These are phyloP conservation scores for Sindora glabra DNA, from an alignment of 306 rosid species.

Conservation along the genomic window DNA sequence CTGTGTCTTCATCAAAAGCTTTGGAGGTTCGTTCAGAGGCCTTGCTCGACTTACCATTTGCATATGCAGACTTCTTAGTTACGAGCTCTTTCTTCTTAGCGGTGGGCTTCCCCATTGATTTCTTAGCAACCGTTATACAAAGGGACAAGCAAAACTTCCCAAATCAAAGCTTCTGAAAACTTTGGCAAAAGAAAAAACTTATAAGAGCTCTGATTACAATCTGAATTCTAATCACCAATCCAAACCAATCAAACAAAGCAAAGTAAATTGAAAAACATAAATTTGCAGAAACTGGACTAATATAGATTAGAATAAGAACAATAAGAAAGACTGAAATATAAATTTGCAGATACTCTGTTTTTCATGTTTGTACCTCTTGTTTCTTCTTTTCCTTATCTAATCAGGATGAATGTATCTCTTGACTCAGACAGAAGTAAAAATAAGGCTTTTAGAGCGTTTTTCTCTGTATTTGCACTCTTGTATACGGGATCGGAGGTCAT, in stretches of 20 bases:
- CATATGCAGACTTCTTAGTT: conserved; percentile 28
- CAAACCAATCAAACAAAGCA: background rate
- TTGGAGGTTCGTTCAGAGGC: conserved; percentile 36
- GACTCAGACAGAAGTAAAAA: background rate
- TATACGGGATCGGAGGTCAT: too few relatives aligned
- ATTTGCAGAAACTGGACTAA: background rate
- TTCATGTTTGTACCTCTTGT: background rate
- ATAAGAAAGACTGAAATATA: background rate
- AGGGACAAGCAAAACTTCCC: background rate
- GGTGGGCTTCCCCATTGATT: conserved; percentile 69
- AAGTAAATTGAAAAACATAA: background rate
- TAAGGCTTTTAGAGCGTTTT: too few relatives aligned
- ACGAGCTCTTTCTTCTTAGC: conserved; percentile 64
- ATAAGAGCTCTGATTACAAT: background rate
- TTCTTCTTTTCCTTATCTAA: background rate
- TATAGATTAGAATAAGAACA: background rate
- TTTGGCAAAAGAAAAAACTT: conserved; percentile 11
- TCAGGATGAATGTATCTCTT: background rate
- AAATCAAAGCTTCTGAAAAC: conserved; percentile 16
- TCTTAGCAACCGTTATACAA: background rate
- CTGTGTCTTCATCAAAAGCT: conserved; percentile 69
- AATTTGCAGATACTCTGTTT: background rate
- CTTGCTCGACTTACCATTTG: conserved; percentile 28
- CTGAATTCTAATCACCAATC: conserved; percentile 4
- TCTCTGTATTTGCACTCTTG: too few relatives aligned